These are phyloP conservation scores for Candida patagonica DNA, from an alignment of 805 yeast species.

Conservation along the genomic window DNA sequence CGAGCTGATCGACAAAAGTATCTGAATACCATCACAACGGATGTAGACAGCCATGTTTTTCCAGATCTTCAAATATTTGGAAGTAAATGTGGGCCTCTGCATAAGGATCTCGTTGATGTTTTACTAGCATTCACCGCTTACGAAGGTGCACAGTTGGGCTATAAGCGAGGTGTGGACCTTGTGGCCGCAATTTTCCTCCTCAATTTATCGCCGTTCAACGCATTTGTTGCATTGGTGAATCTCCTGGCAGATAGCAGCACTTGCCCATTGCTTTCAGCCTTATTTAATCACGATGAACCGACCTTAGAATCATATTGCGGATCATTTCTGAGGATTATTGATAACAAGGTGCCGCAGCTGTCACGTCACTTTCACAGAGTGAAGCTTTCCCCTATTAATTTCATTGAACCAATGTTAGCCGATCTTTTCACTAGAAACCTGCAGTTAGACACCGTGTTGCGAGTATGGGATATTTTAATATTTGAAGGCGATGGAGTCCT, in stretches of 20 bases:
- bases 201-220: slow-evolving; percentile 26
- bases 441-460: slow-evolving; percentile 37
- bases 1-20: slow-evolving; percentile 5
- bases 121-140: slow-evolving; percentile 27
- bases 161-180: slow-evolving; percentile 31
- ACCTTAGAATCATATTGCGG: slow-evolving; percentile 32
- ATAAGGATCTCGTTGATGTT: slow-evolving; percentile 28
- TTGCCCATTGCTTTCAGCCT: slow-evolving; percentile 25
- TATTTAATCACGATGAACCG: slow-evolving; percentile 25
- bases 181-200: slow-evolving; percentile 36
- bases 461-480: slow-evolving; percentile 48
- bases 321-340: slow-evolving; percentile 42
- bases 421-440: slow-evolving; percentile 37
- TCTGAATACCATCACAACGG: slow-evolving; percentile 3
- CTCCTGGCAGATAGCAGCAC: slow-evolving; percentile 21
- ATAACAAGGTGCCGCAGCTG: slow-evolving; percentile 36
- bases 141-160: slow-evolving; percentile 22
- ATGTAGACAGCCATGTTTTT: slow-evolving; percentile 23
- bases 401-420: slow-evolving; percentile 34
- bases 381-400: slow-evolving; percentile 34
- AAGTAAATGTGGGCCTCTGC: slow-evolving; percentile 23
- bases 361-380: slow-evolving; percentile 41
- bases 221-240: slow-evolving; percentile 35
- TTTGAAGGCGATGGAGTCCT: slow-evolving; percentile 55
- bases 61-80: slow-evolving; percentile 34